These are phyloP conservation scores for Suillus clintonianus DNA, from an alignment of 768 basidiomycete species.

Conservation along the genomic window DNA sequence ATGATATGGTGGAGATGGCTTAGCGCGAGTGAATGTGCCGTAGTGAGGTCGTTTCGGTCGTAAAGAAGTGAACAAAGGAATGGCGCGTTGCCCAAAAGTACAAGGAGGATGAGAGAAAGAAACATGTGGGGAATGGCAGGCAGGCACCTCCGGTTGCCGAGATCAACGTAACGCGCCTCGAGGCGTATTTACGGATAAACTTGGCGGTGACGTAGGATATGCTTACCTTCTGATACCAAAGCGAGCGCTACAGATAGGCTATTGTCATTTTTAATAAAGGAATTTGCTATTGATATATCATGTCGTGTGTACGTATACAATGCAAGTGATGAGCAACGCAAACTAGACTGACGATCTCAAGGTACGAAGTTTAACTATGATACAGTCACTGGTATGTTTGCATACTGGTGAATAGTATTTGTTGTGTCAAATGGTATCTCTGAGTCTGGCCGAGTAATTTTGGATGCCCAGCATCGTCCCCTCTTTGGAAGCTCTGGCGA, in stretches of 20 bases:
- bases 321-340: not conserved
- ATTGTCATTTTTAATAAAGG: not conserved
- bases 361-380: not conserved
- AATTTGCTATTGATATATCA: not conserved
- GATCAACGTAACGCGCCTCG: not conserved
- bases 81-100: not conserved
- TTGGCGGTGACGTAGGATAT: not conserved
- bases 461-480: slow-evolving; percentile 22
- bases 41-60: slow-evolving; percentile 1
- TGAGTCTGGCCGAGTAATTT: slow-evolving; percentile 6
- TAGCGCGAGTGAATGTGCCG: not conserved
- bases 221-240: not conserved
- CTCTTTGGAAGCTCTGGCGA: slow-evolving; percentile 19
- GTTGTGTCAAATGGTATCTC: not conserved
- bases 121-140: not conserved
- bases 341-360: not conserved
- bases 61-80: not conserved
- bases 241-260: not conserved
- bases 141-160: not conserved
- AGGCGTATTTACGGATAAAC: not conserved
- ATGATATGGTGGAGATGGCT: slow-evolving; percentile 1
- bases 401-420: not conserved
- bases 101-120: not conserved
- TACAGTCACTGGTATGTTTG: not conserved
- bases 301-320: not conserved